Conservation (phyloP, 306 rosid genomes). For the Abrus precatorius region DNA sequence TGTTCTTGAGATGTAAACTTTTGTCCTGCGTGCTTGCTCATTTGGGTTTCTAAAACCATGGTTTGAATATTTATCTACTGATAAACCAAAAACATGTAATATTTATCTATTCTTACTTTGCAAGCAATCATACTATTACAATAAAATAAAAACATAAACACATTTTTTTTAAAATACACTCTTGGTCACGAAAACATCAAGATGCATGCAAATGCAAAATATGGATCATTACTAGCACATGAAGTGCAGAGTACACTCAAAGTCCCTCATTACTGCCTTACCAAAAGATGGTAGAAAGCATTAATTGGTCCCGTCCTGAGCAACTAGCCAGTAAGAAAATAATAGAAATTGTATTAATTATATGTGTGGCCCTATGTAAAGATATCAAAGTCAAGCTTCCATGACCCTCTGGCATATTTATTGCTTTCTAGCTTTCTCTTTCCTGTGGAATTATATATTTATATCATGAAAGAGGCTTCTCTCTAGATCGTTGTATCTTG, state of each 20-base stretch:
- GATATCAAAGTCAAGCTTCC: constrained; percentile 21
- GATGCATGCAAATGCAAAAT: constrained; percentile 8
- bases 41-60: not conserved
- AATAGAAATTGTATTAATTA: not conserved
- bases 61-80: not conserved
- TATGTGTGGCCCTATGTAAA: not conserved
- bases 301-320: constrained; percentile 19
- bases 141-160: too few species aligned
- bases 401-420: constrained; percentile 25
- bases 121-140: too few species aligned
- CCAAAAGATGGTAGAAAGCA: constrained; percentile 45
- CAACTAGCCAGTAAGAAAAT: not conserved
- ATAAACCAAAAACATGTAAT: not conserved
- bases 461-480: not conserved
- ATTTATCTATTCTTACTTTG: not conserved
- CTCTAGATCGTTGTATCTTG: not conserved
- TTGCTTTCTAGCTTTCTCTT: constrained; percentile 10
- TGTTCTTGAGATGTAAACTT: not conserved
- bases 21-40: not conserved
- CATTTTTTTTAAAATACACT: too few species aligned
- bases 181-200: too few species aligned
- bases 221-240: constrained; percentile 24
- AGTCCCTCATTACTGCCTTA: constrained; percentile 19
- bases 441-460: not conserved
- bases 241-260: constrained; percentile 4